Conservation (phyloP, 192 early-diverging fungal species). For the Rhizophagus prolifer region DNA sequence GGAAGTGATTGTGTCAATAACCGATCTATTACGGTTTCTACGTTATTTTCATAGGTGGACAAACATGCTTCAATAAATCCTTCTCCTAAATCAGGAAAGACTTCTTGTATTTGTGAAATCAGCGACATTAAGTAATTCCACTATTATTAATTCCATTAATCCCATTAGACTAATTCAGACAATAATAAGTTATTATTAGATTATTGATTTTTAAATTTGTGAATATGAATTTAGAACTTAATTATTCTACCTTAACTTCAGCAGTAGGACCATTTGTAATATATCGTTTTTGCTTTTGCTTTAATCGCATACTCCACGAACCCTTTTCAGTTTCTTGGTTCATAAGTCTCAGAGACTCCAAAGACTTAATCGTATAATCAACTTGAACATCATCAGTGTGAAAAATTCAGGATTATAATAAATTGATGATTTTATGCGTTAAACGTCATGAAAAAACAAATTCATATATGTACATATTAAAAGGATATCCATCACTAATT, state of each 20-base stretch:
- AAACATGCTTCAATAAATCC: slow-evolving; percentile 91
- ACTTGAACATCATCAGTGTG: slow-evolving; percentile 55
- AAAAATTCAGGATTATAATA: slow-evolving; percentile 23
- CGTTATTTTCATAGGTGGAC: slow-evolving; percentile 59
- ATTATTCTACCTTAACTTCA: neutral
- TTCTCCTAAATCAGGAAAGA: slow-evolving; percentile 86
- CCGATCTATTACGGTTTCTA: slow-evolving; percentile 74
- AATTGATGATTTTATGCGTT: slow-evolving; percentile 13
- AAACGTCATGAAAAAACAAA: neutral
- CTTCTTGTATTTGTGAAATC: slow-evolving; percentile 81
- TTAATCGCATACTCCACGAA: slow-evolving; percentile 1
- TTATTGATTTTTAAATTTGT: neutral
- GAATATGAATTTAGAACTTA: neutral
- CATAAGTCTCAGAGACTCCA: slow-evolving; percentile 70
- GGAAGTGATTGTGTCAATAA: slow-evolving; percentile 82
- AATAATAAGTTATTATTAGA: neutral
- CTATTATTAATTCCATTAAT: neutral
- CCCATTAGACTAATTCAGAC: neutral
- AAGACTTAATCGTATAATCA: slow-evolving; percentile 61
- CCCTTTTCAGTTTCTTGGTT: slow-evolving; percentile 14
- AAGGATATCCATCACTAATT: slow-evolving; percentile 38
- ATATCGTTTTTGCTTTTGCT: slow-evolving; percentile 7
- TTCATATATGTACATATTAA: slow-evolving; percentile 1
- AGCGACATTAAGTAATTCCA: slow-evolving; percentile 37
- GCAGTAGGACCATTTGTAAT: neutral